Evolutionary conservation across 768 basidiomycete genomes (phyloP), one percentile per base, ranked within the genome.

Genomic region (Pisolithus albus): DNA sequence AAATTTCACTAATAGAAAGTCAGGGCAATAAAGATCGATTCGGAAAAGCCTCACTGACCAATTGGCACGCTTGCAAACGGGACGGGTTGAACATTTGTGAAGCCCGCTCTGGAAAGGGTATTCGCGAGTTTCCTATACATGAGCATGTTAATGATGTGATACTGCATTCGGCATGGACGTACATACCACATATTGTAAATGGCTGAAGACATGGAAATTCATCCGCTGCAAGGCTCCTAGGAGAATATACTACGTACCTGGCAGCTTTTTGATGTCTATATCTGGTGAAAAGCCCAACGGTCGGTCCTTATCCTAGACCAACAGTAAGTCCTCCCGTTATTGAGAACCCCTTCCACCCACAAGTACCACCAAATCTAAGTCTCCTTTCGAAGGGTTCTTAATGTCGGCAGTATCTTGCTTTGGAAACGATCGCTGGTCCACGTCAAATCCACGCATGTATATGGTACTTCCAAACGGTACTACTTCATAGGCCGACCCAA

Each of bases 311-410:
- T 75, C 75, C 74, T 75, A 42, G 42, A 46, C 41, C 47, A 38
- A 28, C 16, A 28, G 52, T 55, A 19, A 54, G 26, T 39, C 24
- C 26, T 38, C 16, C n/a, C 24, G 30, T 15, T 7, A 37, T 44
- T 34, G 32, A 9, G 24, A 8, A 24, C 16, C 11, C 43, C 32
- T 10, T 64, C 30, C 32, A 9, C 75, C 52, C 49, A 82, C 82
- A 3, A 80, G 49, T 38, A 84, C 62, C 8, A 79, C 69, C 44
- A 82, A 55, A 57, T 82, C 81, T 43, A 82, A 59, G 58, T 82
- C 80, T 54, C 79, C 47, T 36, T 38, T 19, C 4, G 26, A 15
- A 9, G 32, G 23, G 23, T 7, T 36, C 36, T 38, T 3, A 19
- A n/a, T 10, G 4, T 15, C 23, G 28, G 37, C 15, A 38, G 13